A percentile compares a stretch with the other conserved stretches of the same genome.
Conservation (phyloP, 1,284 basidiomycete species). For the Chiua sp. region DNA sequence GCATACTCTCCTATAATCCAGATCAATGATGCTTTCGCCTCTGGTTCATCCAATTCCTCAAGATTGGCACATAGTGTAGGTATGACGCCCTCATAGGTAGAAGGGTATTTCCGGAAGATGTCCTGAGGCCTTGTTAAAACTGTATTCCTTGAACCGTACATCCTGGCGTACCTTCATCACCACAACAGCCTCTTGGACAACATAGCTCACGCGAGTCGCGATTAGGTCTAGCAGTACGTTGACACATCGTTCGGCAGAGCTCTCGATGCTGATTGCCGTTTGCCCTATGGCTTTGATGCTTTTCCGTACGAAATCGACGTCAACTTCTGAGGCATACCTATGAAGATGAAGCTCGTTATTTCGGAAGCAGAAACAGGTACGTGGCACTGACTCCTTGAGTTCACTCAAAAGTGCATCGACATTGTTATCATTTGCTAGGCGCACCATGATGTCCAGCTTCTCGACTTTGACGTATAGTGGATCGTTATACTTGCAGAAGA, state of each 20-base stretch:
- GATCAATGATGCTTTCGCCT: constrained; percentile 97
- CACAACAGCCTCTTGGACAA: constrained; percentile 97
- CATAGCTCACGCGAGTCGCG: constrained; percentile 92
- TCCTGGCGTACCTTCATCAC: constrained; percentile 87
- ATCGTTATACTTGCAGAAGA: constrained; percentile 99
- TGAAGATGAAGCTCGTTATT: constrained; percentile 4
- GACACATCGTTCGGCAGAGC: constrained; percentile 93
- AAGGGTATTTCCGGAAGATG: constrained; percentile 97
- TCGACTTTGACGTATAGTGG: constrained; percentile 98
- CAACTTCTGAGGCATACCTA: constrained; percentile 96
- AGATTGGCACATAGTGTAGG: constrained; percentile 94
- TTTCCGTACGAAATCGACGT: constrained; percentile 97
- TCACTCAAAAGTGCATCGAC: constrained; percentile 95
- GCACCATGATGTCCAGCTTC: constrained; percentile 98
- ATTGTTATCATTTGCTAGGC: constrained; percentile 90
- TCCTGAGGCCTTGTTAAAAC: constrained; percentile 57
- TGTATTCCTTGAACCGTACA: not conserved
- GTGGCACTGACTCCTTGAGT: constrained; percentile 80
- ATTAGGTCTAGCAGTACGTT: constrained; percentile 94
- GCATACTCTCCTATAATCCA: constrained; percentile 99
- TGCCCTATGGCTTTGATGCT: constrained; percentile 96
- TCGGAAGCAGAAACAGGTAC: not conserved
- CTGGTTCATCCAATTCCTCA: constrained; percentile 97
- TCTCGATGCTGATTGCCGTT: constrained; percentile 94
- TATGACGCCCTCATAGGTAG: constrained; percentile 96